Evolutionary conservation across 2,329 filamentous ascomycete species (phyloP).

Genomic region (Neonectria neomacrospora): DNA sequence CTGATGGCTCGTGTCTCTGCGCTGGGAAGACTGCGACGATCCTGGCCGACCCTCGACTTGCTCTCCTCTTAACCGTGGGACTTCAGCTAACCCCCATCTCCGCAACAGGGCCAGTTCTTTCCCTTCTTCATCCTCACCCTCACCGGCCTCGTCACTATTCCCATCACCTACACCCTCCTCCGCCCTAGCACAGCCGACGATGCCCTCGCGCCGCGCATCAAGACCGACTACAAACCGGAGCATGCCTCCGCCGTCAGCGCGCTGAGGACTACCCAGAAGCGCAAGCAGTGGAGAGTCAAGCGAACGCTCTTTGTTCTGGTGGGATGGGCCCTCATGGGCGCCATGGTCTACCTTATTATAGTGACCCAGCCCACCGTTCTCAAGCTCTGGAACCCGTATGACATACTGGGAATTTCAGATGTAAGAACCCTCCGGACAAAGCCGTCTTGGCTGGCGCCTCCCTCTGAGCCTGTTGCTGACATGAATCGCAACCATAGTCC

Average conservation of each 20-base stretch:
- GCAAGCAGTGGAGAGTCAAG: conserved; percentile 89
- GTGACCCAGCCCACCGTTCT: conserved; percentile 76
- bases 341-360: conserved; percentile 91
- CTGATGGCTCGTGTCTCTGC: conserved; percentile 9
- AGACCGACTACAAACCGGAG: conserved; percentile 81
- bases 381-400: conserved; percentile 96
- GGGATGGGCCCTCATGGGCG: conserved; percentile 86
- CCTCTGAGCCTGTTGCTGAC: conserved; percentile 25
- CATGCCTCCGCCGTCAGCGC: conserved; percentile 85
- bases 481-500: conserved; percentile 61
- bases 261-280: conserved; percentile 86
- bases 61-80: background rate
- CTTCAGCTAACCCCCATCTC: conserved; percentile 2
- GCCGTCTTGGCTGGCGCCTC: background rate
- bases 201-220: conserved; percentile 83
- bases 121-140: conserved; percentile 98
- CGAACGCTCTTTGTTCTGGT: conserved; percentile 78
- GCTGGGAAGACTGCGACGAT: background rate
- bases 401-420: conserved; percentile 88
- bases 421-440: conserved; percentile 58
- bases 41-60: background rate
- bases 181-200: conserved; percentile 81
- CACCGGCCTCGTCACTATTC: conserved; percentile 85
- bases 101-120: conserved; percentile 87
- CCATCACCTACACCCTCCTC: conserved; percentile 88